These are phyloP conservation scores for Amanita molliuscula DNA, from an alignment of 768 basidiomycete genomes.

Conservation along the genomic window DNA sequence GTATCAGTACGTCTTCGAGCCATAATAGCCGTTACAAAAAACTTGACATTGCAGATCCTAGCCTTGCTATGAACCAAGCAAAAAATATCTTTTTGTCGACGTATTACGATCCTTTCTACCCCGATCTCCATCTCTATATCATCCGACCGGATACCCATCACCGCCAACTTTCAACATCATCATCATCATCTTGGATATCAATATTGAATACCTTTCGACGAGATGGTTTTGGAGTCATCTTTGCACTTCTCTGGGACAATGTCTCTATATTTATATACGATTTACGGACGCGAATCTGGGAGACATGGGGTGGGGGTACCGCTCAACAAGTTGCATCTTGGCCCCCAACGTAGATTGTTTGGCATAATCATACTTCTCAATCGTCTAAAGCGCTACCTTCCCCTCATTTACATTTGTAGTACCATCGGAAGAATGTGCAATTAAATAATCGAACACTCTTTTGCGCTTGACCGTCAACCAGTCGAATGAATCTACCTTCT, in stretches of 20 bases:
- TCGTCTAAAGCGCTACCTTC: neutral
- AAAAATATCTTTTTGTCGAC: conserved; percentile 55
- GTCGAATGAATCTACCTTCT: conserved; percentile 9
- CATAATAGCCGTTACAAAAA: neutral
- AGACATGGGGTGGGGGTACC: conserved; percentile 27
- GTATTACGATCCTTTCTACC: conserved; percentile 73
- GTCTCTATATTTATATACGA: conserved; percentile 21
- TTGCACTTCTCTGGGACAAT: conserved; percentile 23
- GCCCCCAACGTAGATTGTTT: conserved; percentile 26
- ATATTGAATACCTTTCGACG: conserved; percentile 2
- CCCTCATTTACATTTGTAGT: conserved; percentile 1
- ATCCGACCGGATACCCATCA: conserved; percentile 7
- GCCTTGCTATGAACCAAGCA: conserved; percentile 38
- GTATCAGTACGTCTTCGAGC: conserved; percentile 39
- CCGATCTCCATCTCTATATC: conserved; percentile 49
- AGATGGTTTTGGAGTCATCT: conserved; percentile 14
- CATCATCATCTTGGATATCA: conserved; percentile 20
- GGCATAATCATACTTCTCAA: neutral
- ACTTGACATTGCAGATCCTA: conserved; percentile 14
- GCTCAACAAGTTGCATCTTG: conserved; percentile 18
- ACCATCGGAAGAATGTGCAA: neutral
- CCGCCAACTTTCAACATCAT: conserved; percentile 22
- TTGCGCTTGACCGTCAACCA: neutral
- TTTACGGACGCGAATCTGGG: conserved; percentile 33
- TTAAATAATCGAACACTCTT: neutral